Percentiles rank a stretch among this genome's conserved stretches.
Evolutionary conservation across 257 asterid genomes (phyloP).

Genomic region (Solanum infundibuliforme): DNA sequence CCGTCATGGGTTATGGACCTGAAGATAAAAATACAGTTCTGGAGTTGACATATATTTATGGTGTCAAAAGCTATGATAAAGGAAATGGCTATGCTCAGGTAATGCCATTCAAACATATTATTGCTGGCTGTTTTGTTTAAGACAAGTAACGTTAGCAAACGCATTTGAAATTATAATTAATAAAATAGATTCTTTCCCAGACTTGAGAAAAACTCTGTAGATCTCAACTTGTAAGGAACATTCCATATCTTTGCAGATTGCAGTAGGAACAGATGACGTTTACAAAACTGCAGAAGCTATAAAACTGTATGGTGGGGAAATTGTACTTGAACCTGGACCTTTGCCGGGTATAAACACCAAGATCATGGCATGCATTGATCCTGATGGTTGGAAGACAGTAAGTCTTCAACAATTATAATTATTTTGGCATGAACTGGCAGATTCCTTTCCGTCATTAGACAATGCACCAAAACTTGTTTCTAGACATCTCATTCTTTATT

Average conservation of each 20-base stretch:
- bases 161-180: neutral
- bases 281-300: constrained; percentile 23
- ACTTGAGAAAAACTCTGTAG: neutral
- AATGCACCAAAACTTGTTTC: neutral
- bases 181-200: neutral
- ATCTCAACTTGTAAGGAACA: neutral
- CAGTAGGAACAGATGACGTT: constrained; percentile 26
- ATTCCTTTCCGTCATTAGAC: neutral
- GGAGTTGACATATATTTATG: constrained; percentile 63
- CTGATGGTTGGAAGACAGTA: constrained; percentile 34
- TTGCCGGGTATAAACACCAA: constrained; percentile 28
- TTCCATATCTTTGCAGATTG: constrained; percentile 16
- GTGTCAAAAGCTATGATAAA: constrained; percentile 55
- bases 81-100: constrained; percentile 89
- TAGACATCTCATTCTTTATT: neutral
- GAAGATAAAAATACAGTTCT: constrained; percentile 60
- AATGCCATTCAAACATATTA: neutral
- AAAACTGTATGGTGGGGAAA: constrained; percentile 18
- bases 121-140: neutral
- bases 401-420: neutral
- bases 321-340: constrained; percentile 30
- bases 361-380: constrained; percentile 25
- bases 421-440: neutral
- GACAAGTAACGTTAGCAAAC: neutral
- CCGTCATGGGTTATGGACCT: constrained; percentile 74